A percentile compares a stretch with the other conserved stretches of the same genome.
Evolutionary conservation across 805 yeast species (phyloP).

Genomic region (Ogataea naganishii): DNA sequence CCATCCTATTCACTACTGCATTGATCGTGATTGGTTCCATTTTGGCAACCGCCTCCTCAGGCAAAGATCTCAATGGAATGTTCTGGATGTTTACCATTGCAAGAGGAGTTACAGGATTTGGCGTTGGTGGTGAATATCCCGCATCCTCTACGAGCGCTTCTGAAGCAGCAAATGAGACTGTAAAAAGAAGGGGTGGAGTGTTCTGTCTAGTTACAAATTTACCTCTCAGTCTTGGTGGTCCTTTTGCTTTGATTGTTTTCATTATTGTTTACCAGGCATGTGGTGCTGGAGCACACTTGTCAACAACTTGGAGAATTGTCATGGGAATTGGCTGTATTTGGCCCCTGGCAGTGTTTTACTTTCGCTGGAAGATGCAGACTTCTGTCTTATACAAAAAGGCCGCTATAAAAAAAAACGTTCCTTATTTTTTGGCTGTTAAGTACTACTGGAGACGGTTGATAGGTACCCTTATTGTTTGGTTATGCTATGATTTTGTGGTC

Average conservation of each 20-base stretch:
- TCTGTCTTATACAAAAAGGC: conserved; percentile 55
- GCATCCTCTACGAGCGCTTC: conserved; percentile 53
- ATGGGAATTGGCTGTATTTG: conserved; percentile 56
- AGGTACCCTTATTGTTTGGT: conserved; percentile 74
- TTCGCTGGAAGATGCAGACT: conserved; percentile 62
- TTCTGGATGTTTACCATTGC: conserved; percentile 67
- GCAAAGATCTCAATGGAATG: conserved; percentile 33
- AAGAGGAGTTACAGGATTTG: conserved; percentile 71
- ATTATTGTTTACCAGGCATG: conserved; percentile 59
- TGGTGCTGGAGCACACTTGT: conserved; percentile 29
- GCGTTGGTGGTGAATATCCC: conserved; percentile 71
- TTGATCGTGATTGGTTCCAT: conserved; percentile 49
- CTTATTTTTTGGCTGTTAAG: conserved; percentile 50
- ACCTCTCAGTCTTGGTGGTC: conserved; percentile 71
- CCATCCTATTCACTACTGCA: conserved; percentile 48
- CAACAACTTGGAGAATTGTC: conserved; percentile 62
- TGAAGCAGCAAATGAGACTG: conserved; percentile 62
- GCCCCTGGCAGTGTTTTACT: conserved; percentile 67
- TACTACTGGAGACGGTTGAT: conserved; percentile 61
- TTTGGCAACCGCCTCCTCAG: conserved; percentile 54
- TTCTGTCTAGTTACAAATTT: conserved; percentile 63
- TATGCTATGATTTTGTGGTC: conserved; percentile 71
- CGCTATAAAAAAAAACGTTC: conserved; percentile 51
- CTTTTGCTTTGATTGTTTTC: conserved; percentile 62
- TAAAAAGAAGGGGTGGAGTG: conserved; percentile 55